Base-by-base conservation (phyloP, 1,284 basidiomycete genomes). In the Phylloporus sp. region DNA sequence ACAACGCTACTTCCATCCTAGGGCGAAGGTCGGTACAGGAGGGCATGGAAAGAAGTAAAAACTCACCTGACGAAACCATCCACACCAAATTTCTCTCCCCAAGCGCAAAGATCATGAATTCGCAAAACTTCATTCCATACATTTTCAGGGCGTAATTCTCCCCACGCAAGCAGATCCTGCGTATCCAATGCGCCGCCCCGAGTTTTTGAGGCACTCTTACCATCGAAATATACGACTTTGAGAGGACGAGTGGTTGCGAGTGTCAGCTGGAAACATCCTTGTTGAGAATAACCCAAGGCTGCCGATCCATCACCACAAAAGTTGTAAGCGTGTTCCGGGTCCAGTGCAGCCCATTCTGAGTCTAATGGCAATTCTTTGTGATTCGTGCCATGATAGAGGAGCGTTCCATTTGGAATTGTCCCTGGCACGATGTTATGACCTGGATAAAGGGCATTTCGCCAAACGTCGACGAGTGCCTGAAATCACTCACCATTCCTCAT, bases 1-100 rank as follows among this genome's bases (percentile, higher is more conserved):
- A 86, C 85, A 86, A 86, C 66, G 82, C 78, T 75, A 84, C 81
- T 72, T 84, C 83, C 84, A 85, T 85, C 68, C 84, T 82, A 39
- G 62, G n/a, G 23, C 10, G 14, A 57, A 35, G 12, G 56, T 66
- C 23, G 69, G 43, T 25, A 8, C 2, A 56, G 6, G 47, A 49
- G 14, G 20, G 49, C 4, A 32, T 32, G 1, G 12, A 29, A 60
- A 25, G 12, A 19, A 20, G 41, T 25, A 15, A 35, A 32, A 5
- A 61, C 67, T 55, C 43, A 79, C 81, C 83, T 76, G 29, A 82
- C 77, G 49, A 80, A 82, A 4, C 77, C 81, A 67, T 81, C 82
- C 35, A 84, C 66, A 20, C 74, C 72, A 37, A 75, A 74, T 52
- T 77, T 57, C 45, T 75, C 74, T 0, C 78, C 82, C 81, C 81